Evolutionary conservation across 257 asterid species (phyloP).

Genomic region (Solanum microdontum): DNA sequence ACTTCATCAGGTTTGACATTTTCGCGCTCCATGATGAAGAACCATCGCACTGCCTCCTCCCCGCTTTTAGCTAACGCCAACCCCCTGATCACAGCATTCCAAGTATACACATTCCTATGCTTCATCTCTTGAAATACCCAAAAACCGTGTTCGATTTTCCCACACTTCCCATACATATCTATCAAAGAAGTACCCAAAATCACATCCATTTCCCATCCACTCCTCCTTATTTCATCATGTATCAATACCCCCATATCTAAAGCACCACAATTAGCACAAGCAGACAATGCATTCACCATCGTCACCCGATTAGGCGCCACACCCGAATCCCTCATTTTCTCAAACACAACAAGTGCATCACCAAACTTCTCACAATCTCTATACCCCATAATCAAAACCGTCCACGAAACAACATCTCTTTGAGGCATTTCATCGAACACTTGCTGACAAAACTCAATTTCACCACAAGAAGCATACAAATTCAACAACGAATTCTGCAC

Average conservation of each 20-base stretch:
- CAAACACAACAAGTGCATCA: slow-evolving; percentile 45
- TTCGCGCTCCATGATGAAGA: slow-evolving; percentile 39
- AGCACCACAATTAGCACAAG: slow-evolving; percentile 48
- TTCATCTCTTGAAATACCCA: slow-evolving; percentile 36
- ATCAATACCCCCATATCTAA: slow-evolving; percentile 49
- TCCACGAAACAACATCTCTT: slow-evolving; percentile 77
- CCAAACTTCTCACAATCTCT: slow-evolving; percentile 32
- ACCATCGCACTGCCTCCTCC: slow-evolving; percentile 44
- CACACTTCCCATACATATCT: slow-evolving; percentile 62
- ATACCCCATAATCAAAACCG: slow-evolving; percentile 50
- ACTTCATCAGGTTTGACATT: slow-evolving; percentile 43
- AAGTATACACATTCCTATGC: slow-evolving; percentile 42
- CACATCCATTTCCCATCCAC: slow-evolving; percentile 53
- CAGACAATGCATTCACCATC: slow-evolving; percentile 56
- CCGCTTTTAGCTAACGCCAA: slow-evolving; percentile 52
- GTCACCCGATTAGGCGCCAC: slow-evolving; percentile 66
- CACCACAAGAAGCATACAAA: slow-evolving; percentile 35
- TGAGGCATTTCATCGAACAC: slow-evolving; percentile 69
- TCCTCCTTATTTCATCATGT: slow-evolving; percentile 32
- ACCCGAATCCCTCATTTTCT: slow-evolving; percentile 38
- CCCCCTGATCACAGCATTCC: slow-evolving; percentile 65
- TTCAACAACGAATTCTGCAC: slow-evolving; percentile 55
- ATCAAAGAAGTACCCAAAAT: slow-evolving; percentile 67
- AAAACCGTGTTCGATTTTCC: slow-evolving; percentile 33
- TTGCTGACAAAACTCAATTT: slow-evolving; percentile 30